Evolutionary conservation across 306 rosid genomes (phyloP), one percentile per base, ranked within the genome.

Genomic region (Sesbania bispinosa): DNA sequence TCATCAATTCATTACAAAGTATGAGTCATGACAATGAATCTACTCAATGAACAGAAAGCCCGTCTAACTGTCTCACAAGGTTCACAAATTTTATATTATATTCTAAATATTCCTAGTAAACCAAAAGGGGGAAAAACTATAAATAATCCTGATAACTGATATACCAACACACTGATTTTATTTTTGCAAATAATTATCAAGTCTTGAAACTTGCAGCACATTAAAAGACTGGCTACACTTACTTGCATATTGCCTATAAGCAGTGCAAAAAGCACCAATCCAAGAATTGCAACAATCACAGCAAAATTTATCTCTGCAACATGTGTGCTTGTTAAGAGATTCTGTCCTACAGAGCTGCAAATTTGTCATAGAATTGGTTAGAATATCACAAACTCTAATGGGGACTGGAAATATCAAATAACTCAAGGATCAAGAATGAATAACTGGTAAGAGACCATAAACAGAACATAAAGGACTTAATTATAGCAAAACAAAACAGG

Each of bases 161-260:
- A 42, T 53, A 14, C 35, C 30, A 19, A 13, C 20, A 53, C 20
- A 54, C 13, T 29, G 50, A 54, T 29, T 65, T 65, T 42, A 24
- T 5, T 55, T 23, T 41, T 66, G 8, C 21, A 6, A 46, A 59
- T 14, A 21, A 61, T 33, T 43, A 14, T 59, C 38, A 7, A 75
- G 59, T 26, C 19, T 23, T 62, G 42, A 53, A 39, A 10, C 13
- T 75, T 18, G 46, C 48, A 39, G 26, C 5, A 19, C 27, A 62
- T 42, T 69, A 18, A 24, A 39, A 59, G 19, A 16, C 2, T 68
- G 26, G 38, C 32, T 39, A 23, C 3, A 79, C 87, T 51, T 77
- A 82, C 89, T 78, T 85, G 87, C 89, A 85, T 82, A 67, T 85
- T 82, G 50, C 87, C 89, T 57, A 85, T 85, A 36, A 85, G 89